Evolutionary conservation across 495 filamentous ascomycete species (phyloP), one percentile per base, ranked within the genome.

Genomic region (Extremus antarcticus): DNA sequence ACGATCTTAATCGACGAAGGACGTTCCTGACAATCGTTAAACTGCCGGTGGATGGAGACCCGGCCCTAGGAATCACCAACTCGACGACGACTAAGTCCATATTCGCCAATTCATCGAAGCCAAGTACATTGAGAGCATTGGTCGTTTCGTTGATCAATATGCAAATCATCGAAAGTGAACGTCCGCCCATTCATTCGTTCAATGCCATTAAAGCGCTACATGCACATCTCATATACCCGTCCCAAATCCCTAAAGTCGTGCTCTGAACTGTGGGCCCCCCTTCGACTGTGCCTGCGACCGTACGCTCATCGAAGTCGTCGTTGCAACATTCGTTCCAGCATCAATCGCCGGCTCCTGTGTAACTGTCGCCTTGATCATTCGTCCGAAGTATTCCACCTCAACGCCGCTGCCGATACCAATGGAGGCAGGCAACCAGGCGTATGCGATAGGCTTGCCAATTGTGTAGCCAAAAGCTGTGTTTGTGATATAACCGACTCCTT

Each of bases 381-480:
- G 61, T 1, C 73, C 73, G 53, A 78, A 78, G 56, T 78, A 78
- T 49, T 73, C 73, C 21, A 78, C 67, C 61, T 76, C 73, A 2
- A 77, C 70, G 1, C 17, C 25, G 10, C 64, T 63, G 1, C 74
- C 74, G 19, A 69, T 67, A 0, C 9, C 40, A 0, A 75, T 55
- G 7, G 29, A 53, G 2, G 57, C 62, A 3, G 75, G 74, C 8
- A 78, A 53, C 68, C 71, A 77, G 2, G 72, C 71, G 66, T 71
- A 77, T 0, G 70, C 74, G 17, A 75, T 54, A 0, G 74, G 74
- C 55, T 69, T 70, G 15, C 73, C 43, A 39, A 76, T 57, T 0
- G 71, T 74, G 54, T 70, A 76, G 1, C 70, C 73, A 60, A 76
- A 78, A 1, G 68, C 74, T 9, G 72, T 69, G 17, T 62, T 77